Base-by-base conservation (phyloP, 2,329 filamentous ascomycete genomes). In the Cladobotryum mycophilum region DNA sequence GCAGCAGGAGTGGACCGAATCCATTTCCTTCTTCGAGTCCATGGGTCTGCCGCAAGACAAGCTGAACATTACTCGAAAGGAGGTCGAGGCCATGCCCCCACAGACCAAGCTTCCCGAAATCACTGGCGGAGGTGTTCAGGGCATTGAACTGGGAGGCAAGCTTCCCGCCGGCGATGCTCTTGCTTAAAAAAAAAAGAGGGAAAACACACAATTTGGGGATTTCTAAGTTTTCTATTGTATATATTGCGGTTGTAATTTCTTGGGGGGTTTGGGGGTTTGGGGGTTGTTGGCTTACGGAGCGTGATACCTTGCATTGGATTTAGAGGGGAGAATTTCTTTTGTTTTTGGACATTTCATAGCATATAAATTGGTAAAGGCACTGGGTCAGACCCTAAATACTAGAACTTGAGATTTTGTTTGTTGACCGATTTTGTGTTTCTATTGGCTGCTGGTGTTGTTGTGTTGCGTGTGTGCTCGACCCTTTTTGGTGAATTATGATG, bases 1-100 rank as follows among this genome's bases (percentile, higher is more conserved):
- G 68, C 73, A 82, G 18, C 54, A 59, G 0, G 70, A 72, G 61
- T 74, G 55, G 84, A 84, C 65, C 76, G 76, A 85, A 34, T 75
- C 71, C 2, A 60, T 75, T 6, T 53, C 54, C 1, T 76, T 74
- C 60, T 64, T 76, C 47, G 62, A 64, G 40, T 74, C 70, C 9
- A 76, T 76, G 73, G 73, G 73, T 12, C 58, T 76, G 25, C 52
- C 54, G 5, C 54, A 62, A n/a, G 58, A 60, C n/a, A 58, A 59
- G 44, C 34, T 58, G n/a, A 20, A 33, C 2, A 52, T 58, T 0
- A 56, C 56, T 4, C 56, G 57, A 11, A 55, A 60, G 3, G 53
- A 64, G 30, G 60, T 61, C 5, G 43, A 51, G 34, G 52, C 48
- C 4, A 38, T 53, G 5, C 47, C 51, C 14, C 38, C 45, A 17